A percentile compares a stretch with the other conserved stretches of the same genome.
Evolutionary conservation across 371 early-diverging fungal genomes (phyloP).

Genomic region (Blakeslea trispora): DNA sequence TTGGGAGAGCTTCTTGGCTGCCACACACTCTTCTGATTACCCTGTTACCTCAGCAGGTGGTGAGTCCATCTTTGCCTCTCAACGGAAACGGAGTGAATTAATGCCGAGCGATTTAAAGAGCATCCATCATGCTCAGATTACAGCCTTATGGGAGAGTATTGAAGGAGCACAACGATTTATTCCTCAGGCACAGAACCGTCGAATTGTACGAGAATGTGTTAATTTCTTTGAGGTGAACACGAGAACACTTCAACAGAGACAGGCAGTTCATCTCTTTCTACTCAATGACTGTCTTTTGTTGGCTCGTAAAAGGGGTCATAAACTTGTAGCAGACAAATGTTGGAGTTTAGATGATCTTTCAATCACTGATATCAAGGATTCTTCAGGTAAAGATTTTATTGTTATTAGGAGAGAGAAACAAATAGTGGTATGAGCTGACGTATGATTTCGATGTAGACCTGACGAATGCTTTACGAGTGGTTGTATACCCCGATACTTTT

Average conservation of each 20-base stretch:
- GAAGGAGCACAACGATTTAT: slow-evolving; percentile 83
- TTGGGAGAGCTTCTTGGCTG: slow-evolving; percentile 59
- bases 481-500: slow-evolving; percentile 74
- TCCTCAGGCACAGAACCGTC: slow-evolving; percentile 73
- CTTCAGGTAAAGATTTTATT: slow-evolving; percentile 68
- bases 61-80: slow-evolving; percentile 19
- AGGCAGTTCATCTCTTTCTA: slow-evolving; percentile 76
- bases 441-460: slow-evolving; percentile 33
- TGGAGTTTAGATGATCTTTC: slow-evolving; percentile 75
- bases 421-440: background rate
- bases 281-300: slow-evolving; percentile 82
- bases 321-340: slow-evolving; percentile 80
- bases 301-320: slow-evolving; percentile 75
- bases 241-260: slow-evolving; percentile 70
- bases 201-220: slow-evolving; percentile 78
- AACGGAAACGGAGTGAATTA: slow-evolving; percentile 39
- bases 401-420: background rate
- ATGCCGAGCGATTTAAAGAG: slow-evolving; percentile 57
- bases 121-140: slow-evolving; percentile 66
- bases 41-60: slow-evolving; percentile 5
- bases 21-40: slow-evolving; percentile 42
- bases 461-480: slow-evolving; percentile 66
- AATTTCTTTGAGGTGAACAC: slow-evolving; percentile 81
- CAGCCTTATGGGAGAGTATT: slow-evolving; percentile 73
- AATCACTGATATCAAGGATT: slow-evolving; percentile 81